A percentile compares a stretch with the other conserved stretches of the same genome.
phyloP scores from a whole-genome alignment of 495 filamentous ascomycete genomes.

The Hamigera avellanea region DNA sequence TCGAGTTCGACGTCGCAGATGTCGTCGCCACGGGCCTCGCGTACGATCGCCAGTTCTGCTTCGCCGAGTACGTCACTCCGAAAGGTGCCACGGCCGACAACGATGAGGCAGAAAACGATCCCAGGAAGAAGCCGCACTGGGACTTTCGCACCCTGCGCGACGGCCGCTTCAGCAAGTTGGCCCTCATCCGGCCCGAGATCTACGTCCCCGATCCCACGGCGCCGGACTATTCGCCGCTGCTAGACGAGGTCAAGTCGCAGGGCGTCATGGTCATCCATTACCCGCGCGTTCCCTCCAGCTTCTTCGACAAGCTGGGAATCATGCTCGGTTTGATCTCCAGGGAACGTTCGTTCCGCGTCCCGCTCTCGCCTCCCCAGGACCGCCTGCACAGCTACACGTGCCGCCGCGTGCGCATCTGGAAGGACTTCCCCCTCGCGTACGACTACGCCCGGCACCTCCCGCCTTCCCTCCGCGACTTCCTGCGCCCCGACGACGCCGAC shows the following conservation, averaged over 20 bases:
- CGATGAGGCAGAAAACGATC: slow-evolving; percentile 21
- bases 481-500: slow-evolving; percentile 21
- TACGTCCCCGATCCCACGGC: slow-evolving; percentile 62
- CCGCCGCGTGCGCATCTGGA: slow-evolving; percentile 67
- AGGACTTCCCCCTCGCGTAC: slow-evolving; percentile 43
- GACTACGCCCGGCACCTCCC: slow-evolving; percentile 40
- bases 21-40: slow-evolving; percentile 63
- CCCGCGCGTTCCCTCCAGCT: slow-evolving; percentile 14
- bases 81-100: slow-evolving; percentile 27
- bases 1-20: slow-evolving; percentile 58
- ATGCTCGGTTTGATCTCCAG: slow-evolving; percentile 11
- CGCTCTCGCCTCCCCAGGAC: slow-evolving; percentile 46
- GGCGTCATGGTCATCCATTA: slow-evolving; percentile 30
- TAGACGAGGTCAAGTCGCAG: slow-evolving; percentile 20
- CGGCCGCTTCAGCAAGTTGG: slow-evolving; percentile 57
- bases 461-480: slow-evolving; percentile 44
- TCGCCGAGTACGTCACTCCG: slow-evolving; percentile 52
- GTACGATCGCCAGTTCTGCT: slow-evolving; percentile 77
- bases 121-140: slow-evolving; percentile 49
- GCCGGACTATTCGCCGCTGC: slow-evolving; percentile 24
- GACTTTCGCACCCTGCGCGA: slow-evolving; percentile 62
- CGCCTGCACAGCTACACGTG: slow-evolving; percentile 49
- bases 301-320: slow-evolving; percentile 9
- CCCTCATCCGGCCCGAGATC: slow-evolving; percentile 63
- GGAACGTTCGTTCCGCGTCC: slow-evolving; percentile 42